Conservation (phyloP, 306 rosid genomes). For the Phaseolus lunatus region DNA sequence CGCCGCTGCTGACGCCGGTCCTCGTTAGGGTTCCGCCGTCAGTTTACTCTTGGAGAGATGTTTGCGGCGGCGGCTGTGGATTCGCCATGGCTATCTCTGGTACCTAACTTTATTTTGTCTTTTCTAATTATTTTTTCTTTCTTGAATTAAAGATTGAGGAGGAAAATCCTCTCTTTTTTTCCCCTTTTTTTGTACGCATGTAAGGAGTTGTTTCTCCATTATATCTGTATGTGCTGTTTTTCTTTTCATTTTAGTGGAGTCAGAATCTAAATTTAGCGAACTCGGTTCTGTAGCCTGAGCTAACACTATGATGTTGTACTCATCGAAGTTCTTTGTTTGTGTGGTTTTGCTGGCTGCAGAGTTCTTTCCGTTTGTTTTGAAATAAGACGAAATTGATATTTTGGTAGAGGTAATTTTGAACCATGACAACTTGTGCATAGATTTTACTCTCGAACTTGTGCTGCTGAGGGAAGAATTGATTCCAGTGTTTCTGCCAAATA, state of each 20-base stretch:
- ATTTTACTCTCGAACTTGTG: background rate
- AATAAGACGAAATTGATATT: background rate
- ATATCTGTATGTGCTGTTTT: constrained; percentile 32
- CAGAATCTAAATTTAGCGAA: constrained; percentile 3
- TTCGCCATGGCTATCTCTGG: constrained; percentile 95
- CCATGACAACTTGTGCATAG: background rate
- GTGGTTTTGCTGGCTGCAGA: background rate
- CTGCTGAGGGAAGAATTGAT: background rate
- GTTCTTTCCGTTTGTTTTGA: background rate
- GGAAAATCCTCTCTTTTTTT: background rate
- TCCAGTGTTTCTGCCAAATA: background rate
- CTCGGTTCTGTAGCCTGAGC: constrained; percentile 23
- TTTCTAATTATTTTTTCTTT: background rate
- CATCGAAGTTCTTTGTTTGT: background rate
- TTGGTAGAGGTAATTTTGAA: background rate
- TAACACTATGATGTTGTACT: background rate
- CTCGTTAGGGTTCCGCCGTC: constrained; percentile 56
- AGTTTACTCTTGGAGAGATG: constrained; percentile 66
- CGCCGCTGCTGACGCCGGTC: constrained; percentile 73
- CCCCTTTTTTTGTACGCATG: background rate
- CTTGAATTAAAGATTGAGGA: constrained; percentile 4
- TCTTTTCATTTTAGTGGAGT: background rate
- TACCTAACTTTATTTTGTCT: constrained; percentile 22
- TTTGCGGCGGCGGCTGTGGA: constrained; percentile 93
- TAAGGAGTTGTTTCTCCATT: background rate